These are phyloP conservation scores for Fimicolochytrium jonesii DNA, from an alignment of 192 early-diverging fungal genomes.

Conservation along the genomic window DNA sequence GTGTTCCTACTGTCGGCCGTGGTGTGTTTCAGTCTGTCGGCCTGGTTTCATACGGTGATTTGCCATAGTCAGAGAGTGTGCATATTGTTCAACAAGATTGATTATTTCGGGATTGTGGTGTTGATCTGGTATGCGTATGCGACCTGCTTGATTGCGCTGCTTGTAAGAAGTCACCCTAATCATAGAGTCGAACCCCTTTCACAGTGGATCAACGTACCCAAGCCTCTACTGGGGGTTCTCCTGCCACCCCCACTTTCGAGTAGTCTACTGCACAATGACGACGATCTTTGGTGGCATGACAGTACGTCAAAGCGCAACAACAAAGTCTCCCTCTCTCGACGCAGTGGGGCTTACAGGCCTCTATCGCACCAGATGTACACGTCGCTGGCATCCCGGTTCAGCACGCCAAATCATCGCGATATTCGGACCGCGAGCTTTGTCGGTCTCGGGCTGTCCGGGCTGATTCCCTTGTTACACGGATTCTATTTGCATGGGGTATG, in stretches of 20 bases:
- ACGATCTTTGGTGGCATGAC: constrained; percentile 59
- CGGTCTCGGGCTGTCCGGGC: constrained; percentile 67
- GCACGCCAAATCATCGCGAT: constrained; percentile 68
- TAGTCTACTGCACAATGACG: constrained; percentile 56
- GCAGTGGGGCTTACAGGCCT: not conserved
- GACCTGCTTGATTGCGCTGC: constrained; percentile 8
- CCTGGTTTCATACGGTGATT: constrained; percentile 72
- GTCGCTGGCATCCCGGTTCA: constrained; percentile 61
- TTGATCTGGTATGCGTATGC: constrained; percentile 61
- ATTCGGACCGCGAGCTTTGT: constrained; percentile 75
- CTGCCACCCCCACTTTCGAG: constrained; percentile 50
- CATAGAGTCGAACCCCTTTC: not conserved
- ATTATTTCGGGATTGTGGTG: constrained; percentile 87
- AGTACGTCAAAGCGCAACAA: constrained; percentile 33
- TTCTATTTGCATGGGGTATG: constrained; percentile 19
- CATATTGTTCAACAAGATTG: constrained; percentile 77
- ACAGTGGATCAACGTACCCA: constrained; percentile 35
- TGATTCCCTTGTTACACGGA: constrained; percentile 69
- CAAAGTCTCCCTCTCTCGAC: too few relatives aligned
- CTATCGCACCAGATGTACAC: constrained; percentile 27
- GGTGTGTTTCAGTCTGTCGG: constrained; percentile 71
- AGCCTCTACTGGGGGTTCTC: constrained; percentile 54
- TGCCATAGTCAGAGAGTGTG: constrained; percentile 76
- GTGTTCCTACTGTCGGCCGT: constrained; percentile 72
- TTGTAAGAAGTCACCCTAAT: not conserved